Conservation (phyloP, 495 filamentous ascomycete species). For the Ascobolus immersus region DNA sequence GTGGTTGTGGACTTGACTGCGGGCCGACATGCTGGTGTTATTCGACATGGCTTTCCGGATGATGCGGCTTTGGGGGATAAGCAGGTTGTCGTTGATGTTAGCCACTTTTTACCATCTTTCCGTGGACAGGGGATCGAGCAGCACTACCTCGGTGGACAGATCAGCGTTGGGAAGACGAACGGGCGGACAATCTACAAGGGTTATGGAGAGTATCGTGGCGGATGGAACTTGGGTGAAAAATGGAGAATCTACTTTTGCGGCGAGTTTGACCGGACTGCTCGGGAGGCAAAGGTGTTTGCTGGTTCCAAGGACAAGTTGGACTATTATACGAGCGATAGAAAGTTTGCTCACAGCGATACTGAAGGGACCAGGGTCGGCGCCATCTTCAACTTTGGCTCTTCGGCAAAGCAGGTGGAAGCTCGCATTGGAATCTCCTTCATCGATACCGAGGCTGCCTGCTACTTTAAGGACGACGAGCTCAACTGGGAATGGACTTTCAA, state of each 20-base stretch:
- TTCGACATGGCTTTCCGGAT: slow-evolving; percentile 33
- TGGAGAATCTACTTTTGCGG: slow-evolving; percentile 53
- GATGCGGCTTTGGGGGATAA: slow-evolving; percentile 12
- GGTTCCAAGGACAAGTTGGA: slow-evolving; percentile 18
- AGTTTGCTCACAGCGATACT: slow-evolving; percentile 5
- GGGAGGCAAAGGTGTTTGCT: slow-evolving; percentile 25
- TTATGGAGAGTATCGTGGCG: slow-evolving; percentile 36
- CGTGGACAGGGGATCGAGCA: slow-evolving; percentile 34
- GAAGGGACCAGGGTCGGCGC: slow-evolving; percentile 20
- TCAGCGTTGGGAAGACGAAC: slow-evolving; percentile 25
- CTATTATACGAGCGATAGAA: slow-evolving; percentile 8
- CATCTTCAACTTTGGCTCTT: slow-evolving; percentile 18
- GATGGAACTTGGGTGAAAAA: slow-evolving; percentile 31
- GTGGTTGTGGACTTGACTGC: slow-evolving; percentile 34
- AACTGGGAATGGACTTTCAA: slow-evolving; percentile 23
- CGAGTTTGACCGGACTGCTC: slow-evolving; percentile 25
- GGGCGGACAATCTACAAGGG: slow-evolving; percentile 42
- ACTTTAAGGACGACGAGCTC: slow-evolving; percentile 33
- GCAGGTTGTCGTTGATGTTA: slow-evolving; percentile 42
- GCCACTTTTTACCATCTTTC: slow-evolving; percentile 40
- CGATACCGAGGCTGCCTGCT: slow-evolving; percentile 35
- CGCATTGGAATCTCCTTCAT: slow-evolving; percentile 49
- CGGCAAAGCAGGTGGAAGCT: slow-evolving; percentile 22
- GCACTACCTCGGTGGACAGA: slow-evolving; percentile 37
- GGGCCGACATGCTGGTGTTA: slow-evolving; percentile 35